A percentile compares a stretch with the other conserved stretches of the same genome.
phyloP scores from a whole-genome alignment of 768 basidiomycete species.

The Podaxis carcinomalis region DNA sequence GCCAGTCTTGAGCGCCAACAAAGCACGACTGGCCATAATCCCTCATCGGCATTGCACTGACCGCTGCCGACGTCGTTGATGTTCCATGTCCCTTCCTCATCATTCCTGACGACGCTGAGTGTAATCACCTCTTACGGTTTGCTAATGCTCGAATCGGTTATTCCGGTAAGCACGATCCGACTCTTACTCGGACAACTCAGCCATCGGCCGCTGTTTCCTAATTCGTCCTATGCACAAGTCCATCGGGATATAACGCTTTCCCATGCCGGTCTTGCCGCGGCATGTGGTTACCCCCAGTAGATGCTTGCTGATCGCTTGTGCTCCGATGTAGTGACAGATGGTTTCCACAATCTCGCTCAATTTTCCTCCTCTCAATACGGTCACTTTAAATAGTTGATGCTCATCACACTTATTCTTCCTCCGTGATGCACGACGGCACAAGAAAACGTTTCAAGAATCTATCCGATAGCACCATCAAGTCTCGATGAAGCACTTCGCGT shows the following conservation, averaged over 20 bases:
- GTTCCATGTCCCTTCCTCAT: neutral
- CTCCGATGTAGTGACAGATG: neutral
- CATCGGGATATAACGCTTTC: neutral
- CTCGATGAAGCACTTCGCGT: neutral
- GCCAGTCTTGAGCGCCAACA: neutral
- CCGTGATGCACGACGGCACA: neutral
- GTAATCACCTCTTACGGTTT: neutral
- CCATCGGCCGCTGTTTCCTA: neutral
- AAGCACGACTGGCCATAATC: neutral
- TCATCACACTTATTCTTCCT: neutral
- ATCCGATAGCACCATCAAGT: neutral
- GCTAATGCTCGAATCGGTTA: neutral
- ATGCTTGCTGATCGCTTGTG: neutral
- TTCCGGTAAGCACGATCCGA: neutral
- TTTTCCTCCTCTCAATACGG: neutral
- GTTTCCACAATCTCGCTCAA: neutral
- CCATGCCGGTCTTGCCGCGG: conserved; percentile 1
- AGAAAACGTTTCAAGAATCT: neutral
- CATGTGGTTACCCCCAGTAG: conserved; percentile 8
- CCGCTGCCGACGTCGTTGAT: neutral
- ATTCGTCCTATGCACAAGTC: neutral
- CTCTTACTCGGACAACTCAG: neutral
- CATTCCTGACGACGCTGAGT: neutral
- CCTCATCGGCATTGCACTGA: neutral
- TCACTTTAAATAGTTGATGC: neutral